Evolutionary conservation across 2,329 filamentous ascomycete species (phyloP).

Genomic region (Monosporascus sp.): DNA sequence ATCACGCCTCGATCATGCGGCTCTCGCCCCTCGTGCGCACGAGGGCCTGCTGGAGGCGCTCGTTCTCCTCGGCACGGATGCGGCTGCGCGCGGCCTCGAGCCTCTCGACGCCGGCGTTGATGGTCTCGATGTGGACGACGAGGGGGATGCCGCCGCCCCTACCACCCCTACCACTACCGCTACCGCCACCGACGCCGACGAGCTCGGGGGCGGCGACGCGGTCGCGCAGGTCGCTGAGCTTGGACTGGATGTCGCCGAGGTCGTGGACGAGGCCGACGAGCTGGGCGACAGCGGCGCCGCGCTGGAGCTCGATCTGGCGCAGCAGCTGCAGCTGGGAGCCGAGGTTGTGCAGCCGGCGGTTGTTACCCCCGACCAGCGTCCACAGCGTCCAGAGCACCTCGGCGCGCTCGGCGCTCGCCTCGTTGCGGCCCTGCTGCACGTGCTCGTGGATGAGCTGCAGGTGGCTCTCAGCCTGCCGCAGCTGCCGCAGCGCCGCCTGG

Average conservation of each 20-base stretch:
- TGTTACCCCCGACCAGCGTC: constrained; percentile 70
- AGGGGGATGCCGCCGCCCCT: constrained; percentile 50
- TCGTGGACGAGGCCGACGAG: constrained; percentile 68
- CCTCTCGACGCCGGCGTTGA: constrained; percentile 67
- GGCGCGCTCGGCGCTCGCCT: constrained; percentile 54
- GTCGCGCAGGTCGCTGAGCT: constrained; percentile 67
- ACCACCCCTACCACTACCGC: neutral
- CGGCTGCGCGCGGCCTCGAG: constrained; percentile 60
- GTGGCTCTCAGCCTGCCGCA: constrained; percentile 64
- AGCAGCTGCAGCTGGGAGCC: constrained; percentile 61
- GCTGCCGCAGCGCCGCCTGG: constrained; percentile 58
- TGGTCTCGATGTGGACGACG: constrained; percentile 69
- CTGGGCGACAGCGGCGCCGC: constrained; percentile 60
- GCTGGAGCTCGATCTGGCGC: constrained; percentile 60
- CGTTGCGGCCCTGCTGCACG: constrained; percentile 57
- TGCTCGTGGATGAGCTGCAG: constrained; percentile 67
- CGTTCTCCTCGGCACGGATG: constrained; percentile 54
- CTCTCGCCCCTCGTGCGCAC: constrained; percentile 40
- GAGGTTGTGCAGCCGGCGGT: constrained; percentile 53
- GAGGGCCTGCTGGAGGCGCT: constrained; percentile 49
- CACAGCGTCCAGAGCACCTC: constrained; percentile 67
- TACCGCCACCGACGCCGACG: constrained; percentile 38
- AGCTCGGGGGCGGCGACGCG: constrained; percentile 63
- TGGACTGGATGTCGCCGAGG: constrained; percentile 66
- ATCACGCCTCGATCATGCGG: constrained; percentile 35